phyloP scores from a whole-genome alignment of 1,139 yeast species.

The Blastobotrys serpentis region DNA sequence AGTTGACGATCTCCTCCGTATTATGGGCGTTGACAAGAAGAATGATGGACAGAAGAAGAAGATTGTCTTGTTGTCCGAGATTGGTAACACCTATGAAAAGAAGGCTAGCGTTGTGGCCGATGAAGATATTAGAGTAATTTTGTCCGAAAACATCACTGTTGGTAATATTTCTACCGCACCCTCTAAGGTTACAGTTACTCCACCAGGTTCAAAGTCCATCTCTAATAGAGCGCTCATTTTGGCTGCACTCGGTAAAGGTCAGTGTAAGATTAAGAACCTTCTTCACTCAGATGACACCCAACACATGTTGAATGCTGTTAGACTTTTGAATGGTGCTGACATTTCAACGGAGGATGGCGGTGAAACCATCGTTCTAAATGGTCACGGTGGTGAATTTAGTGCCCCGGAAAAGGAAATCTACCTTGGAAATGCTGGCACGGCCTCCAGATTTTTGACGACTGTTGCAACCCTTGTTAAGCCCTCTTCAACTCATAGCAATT shows the following conservation, averaged over 20 bases:
- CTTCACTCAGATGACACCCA: conserved; percentile 94
- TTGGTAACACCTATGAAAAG: conserved; percentile 86
- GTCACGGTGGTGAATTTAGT: conserved; percentile 76
- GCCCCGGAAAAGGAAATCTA: conserved; percentile 64
- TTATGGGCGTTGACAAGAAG: conserved; percentile 95
- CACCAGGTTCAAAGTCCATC: conserved; percentile 97
- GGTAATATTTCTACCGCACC: conserved; percentile 48
- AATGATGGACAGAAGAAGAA: conserved; percentile 90
- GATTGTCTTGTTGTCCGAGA: conserved; percentile 76
- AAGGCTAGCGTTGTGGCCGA: conserved; percentile 84
- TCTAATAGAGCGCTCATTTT: conserved; percentile 90
- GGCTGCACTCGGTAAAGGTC: conserved; percentile 89
- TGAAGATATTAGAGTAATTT: conserved; percentile 72
- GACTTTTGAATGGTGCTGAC: conserved; percentile 75
- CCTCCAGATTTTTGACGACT: conserved; percentile 89
- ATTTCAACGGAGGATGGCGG: conserved; percentile 76
- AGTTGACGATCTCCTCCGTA: conserved; percentile 65
- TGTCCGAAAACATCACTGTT: conserved; percentile 79
- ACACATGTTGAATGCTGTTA: conserved; percentile 88
- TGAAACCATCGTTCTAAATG: conserved; percentile 82
- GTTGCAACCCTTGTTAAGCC: conserved; percentile 75
- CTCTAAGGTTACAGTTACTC: conserved; percentile 53
- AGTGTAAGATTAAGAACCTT: conserved; percentile 76
- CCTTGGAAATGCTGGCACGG: conserved; percentile 98
- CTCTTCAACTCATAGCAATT: conserved; percentile 45